A percentile compares a stretch with the other conserved stretches of the same genome.
These are phyloP conservation scores for Brassica carinata DNA, from an alignment of 345 rosid species.

Conservation along the genomic window DNA sequence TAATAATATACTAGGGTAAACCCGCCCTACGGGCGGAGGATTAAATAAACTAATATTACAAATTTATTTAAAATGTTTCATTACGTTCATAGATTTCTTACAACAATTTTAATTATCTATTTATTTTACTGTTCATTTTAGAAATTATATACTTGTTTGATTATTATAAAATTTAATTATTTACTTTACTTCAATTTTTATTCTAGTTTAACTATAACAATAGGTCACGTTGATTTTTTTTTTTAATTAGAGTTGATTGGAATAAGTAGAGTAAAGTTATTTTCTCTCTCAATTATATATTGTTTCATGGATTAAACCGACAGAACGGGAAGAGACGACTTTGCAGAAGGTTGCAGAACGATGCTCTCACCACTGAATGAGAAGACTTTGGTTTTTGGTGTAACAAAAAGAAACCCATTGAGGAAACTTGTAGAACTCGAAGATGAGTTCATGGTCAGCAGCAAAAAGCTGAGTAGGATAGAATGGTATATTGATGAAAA, in stretches of 20 bases:
- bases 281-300: not conserved
- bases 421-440: constrained; percentile 62
- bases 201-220: not conserved
- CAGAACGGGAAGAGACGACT: constrained; percentile 54
- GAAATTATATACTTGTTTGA: too few species aligned
- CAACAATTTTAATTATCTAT: too few species aligned
- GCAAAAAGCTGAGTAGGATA: constrained; percentile 51
- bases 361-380: constrained; percentile 45
- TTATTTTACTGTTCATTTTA: not conserved
- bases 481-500: constrained; percentile 58
- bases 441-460: constrained; percentile 59
- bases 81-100: not conserved
- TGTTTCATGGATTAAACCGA: not conserved
- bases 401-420: constrained; percentile 50
- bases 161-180: too few species aligned
- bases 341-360: constrained; percentile 3
- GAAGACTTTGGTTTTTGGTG: constrained; percentile 49
- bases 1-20: too few species aligned
- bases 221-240: not conserved
- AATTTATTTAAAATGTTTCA: not conserved
- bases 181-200: not conserved
- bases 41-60: too few species aligned
- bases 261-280: not conserved
- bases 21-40: too few species aligned
- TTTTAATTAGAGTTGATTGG: not conserved